phyloP scores from a whole-genome alignment of 208 protist genomes.

The Wallacemonas sp. region DNA sequence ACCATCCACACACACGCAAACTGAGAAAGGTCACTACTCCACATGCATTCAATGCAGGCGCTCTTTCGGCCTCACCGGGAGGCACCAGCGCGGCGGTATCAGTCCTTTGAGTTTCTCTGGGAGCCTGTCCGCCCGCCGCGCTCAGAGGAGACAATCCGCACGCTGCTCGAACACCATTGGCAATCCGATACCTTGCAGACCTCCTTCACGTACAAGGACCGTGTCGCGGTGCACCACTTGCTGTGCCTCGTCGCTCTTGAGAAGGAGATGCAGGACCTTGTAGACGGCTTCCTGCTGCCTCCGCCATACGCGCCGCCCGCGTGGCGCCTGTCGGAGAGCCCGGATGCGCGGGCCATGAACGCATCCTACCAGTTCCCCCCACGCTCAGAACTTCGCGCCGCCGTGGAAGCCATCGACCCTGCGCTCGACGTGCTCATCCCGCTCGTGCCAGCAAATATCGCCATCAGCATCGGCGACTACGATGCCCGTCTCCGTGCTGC shows the following conservation, averaged over 20 bases:
- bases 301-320: constrained; percentile 43
- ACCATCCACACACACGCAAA: neutral
- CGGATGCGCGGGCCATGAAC: constrained; percentile 38
- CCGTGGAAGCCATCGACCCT: constrained; percentile 45
- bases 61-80: neutral
- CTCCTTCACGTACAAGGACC: constrained; percentile 48
- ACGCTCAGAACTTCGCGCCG: constrained; percentile 14
- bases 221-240: constrained; percentile 55
- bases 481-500: constrained; percentile 73
- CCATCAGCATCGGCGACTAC: constrained; percentile 55
- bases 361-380: constrained; percentile 13
- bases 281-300: constrained; percentile 70
- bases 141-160: constrained; percentile 27
- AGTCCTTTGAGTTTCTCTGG: constrained; percentile 65
- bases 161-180: neutral
- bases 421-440: constrained; percentile 57
- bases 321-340: constrained; percentile 17
- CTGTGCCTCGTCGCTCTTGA: constrained; percentile 61
- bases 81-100: constrained; percentile 20
- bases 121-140: constrained; percentile 37
- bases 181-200: neutral
- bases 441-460: constrained; percentile 69
- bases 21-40: too few relatives aligned
- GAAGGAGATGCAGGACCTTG: constrained; percentile 41
- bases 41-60: neutral